Conservation (phyloP, 306 rosid genomes). For the Luffa acutangula region DNA sequence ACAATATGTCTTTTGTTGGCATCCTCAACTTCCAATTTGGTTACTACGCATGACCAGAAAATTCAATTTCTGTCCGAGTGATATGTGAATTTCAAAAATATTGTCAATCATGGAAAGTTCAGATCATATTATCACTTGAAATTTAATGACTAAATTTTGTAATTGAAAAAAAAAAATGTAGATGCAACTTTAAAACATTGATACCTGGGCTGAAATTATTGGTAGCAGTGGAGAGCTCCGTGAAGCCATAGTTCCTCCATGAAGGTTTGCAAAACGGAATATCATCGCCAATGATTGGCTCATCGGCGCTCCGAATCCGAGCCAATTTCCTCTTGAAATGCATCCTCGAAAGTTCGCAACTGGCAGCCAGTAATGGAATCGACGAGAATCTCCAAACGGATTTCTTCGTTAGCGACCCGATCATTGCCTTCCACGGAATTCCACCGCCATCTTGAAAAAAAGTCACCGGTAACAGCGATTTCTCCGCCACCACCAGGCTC, state of each 20-base stretch:
- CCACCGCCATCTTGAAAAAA: conserved; percentile 6
- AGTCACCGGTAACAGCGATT: not conserved
- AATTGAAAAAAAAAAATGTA: not conserved
- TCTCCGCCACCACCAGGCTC: conserved; percentile 12
- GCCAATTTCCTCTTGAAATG: conserved; percentile 43
- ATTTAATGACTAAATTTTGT: too few relatives aligned
- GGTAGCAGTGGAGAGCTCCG: conserved; percentile 66
- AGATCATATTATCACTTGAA: too few relatives aligned
- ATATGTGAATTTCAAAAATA: too few relatives aligned
- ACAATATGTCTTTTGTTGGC: too few relatives aligned
- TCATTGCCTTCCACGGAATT: conserved; percentile 46
- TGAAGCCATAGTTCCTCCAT: conserved; percentile 70
- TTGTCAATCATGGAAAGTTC: too few relatives aligned
- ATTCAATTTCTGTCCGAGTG: too few relatives aligned
- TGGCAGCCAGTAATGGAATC: conserved; percentile 35
- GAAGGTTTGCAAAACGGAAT: conserved; percentile 45
- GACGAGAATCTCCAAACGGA: conserved; percentile 34
- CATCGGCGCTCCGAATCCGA: conserved; percentile 57
- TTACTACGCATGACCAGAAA: too few relatives aligned
- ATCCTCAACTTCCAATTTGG: too few relatives aligned
- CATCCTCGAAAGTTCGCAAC: conserved; percentile 36
- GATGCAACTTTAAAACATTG: not conserved
- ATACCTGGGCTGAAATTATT: conserved; percentile 51
- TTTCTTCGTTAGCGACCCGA: conserved; percentile 53
- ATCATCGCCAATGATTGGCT: conserved; percentile 19